phyloP scores from a whole-genome alignment of 2,329 filamentous ascomycete genomes.

The Aspergillus brunneoviolaceus region DNA sequence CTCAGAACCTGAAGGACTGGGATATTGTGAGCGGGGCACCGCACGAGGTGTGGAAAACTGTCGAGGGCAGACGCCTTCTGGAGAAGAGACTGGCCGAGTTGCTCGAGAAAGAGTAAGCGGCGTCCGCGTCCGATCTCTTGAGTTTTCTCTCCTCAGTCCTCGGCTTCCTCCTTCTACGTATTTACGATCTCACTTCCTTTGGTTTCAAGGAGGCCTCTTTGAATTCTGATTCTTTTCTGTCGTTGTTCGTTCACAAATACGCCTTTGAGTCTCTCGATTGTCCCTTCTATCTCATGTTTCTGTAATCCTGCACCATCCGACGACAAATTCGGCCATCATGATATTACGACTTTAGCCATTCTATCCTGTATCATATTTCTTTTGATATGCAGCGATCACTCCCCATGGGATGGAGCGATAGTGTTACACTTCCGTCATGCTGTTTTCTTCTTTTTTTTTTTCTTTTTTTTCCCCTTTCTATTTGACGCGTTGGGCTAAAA shows the following conservation, averaged over 20 bases:
- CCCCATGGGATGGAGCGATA: too few species aligned
- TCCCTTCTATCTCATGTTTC: neutral
- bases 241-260: neutral
- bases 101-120: constrained; percentile 41
- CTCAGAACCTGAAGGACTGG: constrained; percentile 76
- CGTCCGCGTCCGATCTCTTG: too few species aligned
- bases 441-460: neutral
- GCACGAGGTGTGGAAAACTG: constrained; percentile 79
- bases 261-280: neutral
- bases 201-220: neutral
- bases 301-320: neutral
- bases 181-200: neutral
- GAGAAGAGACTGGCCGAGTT: constrained; percentile 76
- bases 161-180: neutral
- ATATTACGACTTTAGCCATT: neutral
- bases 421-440: neutral
- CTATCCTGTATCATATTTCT: neutral
- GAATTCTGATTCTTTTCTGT: neutral
- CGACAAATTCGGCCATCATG: neutral
- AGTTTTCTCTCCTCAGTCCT: neutral
- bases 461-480: neutral
- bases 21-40: constrained; percentile 82
- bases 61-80: constrained; percentile 69
- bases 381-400: neutral
- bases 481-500: neutral